Base-by-base conservation (phyloP, 108 stramenopile species). In the Stephanodiscus minutulus region DNA sequence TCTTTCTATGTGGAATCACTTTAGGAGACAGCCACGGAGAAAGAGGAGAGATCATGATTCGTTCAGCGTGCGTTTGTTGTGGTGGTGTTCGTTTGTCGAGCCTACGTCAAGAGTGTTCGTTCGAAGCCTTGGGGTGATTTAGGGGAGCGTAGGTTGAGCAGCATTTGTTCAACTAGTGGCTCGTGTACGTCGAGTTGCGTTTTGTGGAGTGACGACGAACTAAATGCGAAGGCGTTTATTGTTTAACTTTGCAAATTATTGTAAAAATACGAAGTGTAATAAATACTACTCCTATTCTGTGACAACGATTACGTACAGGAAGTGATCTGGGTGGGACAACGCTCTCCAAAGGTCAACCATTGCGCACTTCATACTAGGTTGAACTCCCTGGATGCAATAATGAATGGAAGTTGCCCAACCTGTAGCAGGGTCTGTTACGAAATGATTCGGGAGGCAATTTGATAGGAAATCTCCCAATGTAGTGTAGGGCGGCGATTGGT, bases 251-350 rank as follows among this genome's bases (percentile, higher is more conserved):
- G 35, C 35, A n/a, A n/a, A n/a, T n/a, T n/a, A 35, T 35, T 35
- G 6, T 35, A 35, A 35, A 35, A 35, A 35, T 35, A 35, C 6
- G 35, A 39, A 39, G 39, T 39, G 8, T 9, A 39, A 39, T 39
- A 39, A 39, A 39, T 4, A 7, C 17, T 50, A 20, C 8, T 28
- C 7, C 29, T 43, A 77, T 18, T 50, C 28, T 49, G 59, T 62
- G 37, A 66, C 62, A 67, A 78, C 70, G 21, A 67, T 46, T 36
- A 78, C 52, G 25, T 94, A 91, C 68, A 91, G 73, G 69, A 91
- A 94, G 43, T 85, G 83, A 68, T 94, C 93, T 13, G 93, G 90
- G 66, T 89, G 87, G 54, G 83, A 83, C 10, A 94, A 64, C 2
- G 61, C 52, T 55, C 70, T 65, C 93, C 93, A 94, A 11, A 94